Conservation (phyloP, 352 stramenopile species). For the Pythium sp. region DNA sequence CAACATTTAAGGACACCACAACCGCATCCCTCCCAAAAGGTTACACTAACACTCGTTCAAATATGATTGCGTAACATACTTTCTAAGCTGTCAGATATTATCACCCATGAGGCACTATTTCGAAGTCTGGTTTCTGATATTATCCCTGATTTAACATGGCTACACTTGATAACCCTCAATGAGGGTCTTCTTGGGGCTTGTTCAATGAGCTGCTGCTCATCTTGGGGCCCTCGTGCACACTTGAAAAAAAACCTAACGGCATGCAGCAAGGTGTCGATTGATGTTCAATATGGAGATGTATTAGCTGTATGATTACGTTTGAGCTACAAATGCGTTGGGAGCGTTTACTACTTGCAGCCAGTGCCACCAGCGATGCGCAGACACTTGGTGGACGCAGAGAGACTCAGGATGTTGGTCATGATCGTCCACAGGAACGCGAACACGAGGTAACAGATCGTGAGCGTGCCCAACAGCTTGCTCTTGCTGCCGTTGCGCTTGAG, state of each 20-base stretch:
- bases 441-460: slow-evolving; percentile 34
- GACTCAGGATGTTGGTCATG: slow-evolving; percentile 58
- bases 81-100: neutral
- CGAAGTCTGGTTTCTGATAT: neutral
- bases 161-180: too few species aligned
- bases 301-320: neutral
- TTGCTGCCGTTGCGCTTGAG: slow-evolving; percentile 39
- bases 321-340: neutral
- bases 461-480: slow-evolving; percentile 35
- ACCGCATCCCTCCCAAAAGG: too few species aligned
- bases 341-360: slow-evolving; percentile 23
- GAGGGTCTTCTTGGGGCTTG: too few species aligned
- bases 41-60: too few species aligned
- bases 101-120: neutral
- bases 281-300: neutral
- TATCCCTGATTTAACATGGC: too few species aligned
- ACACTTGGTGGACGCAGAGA: slow-evolving; percentile 52
- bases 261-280: neutral
- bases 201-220: too few species aligned
- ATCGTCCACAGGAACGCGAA: slow-evolving; percentile 58
- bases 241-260: too few species aligned
- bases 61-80: neutral
- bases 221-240: too few species aligned
- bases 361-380: slow-evolving; percentile 46
- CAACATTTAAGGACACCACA: too few species aligned